These are phyloP conservation scores for Moricandia arvensis DNA, from an alignment of 345 rosid genomes.

Conservation along the genomic window DNA sequence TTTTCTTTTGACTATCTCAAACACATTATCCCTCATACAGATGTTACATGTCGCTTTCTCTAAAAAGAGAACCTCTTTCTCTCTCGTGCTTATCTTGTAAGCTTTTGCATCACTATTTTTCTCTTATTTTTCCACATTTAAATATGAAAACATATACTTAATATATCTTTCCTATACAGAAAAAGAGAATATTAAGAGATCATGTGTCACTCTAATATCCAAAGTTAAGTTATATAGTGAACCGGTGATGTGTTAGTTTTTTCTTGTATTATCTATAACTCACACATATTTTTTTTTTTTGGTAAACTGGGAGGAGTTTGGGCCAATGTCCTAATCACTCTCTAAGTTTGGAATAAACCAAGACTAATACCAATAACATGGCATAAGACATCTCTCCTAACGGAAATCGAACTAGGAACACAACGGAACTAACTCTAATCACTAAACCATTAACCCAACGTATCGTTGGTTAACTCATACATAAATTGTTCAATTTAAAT, in stretches of 20 bases:
- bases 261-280: neutral
- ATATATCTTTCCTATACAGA: neutral
- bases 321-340: too few relatives aligned
- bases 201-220: conserved; percentile 9
- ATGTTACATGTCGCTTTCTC: conserved; percentile 54
- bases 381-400: too few relatives aligned
- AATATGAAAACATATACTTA: conserved; percentile 11
- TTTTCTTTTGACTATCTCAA: conserved; percentile 25
- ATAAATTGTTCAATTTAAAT: neutral
- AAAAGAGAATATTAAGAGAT: neutral
- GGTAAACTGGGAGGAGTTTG: too few relatives aligned
- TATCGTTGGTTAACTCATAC: neutral
- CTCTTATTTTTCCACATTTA: conserved; percentile 16
- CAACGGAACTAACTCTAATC: too few relatives aligned
- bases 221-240: neutral
- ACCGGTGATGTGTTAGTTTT: neutral
- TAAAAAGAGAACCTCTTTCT: conserved; percentile 49
- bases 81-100: conserved; percentile 65
- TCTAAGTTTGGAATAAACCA: too few relatives aligned
- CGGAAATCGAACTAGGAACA: too few relatives aligned
- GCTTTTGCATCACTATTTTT: conserved; percentile 40
- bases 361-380: too few relatives aligned
- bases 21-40: conserved; percentile 6
- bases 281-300: too few relatives aligned
- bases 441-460: too few relatives aligned